Evolutionary conservation across 2,329 filamentous ascomycete species (phyloP).

Genomic region (Mariannaea elegans): DNA sequence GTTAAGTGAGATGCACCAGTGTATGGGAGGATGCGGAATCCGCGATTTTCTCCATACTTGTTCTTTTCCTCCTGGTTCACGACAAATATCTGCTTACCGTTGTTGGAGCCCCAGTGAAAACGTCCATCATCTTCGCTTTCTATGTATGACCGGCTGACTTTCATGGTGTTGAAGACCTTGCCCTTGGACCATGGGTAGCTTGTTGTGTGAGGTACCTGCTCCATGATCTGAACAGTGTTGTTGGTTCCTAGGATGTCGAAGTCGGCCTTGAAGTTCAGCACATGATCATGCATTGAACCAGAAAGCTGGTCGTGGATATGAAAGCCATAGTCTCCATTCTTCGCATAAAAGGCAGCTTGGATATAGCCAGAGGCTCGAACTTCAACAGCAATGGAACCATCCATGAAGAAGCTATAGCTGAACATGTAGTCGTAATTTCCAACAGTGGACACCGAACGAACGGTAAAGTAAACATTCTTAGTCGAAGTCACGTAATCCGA

Average conservation of each 20-base stretch:
- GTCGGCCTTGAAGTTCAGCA: slow-evolving; percentile 52
- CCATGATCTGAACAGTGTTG: slow-evolving; percentile 49
- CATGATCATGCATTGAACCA: slow-evolving; percentile 50
- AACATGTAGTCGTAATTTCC: slow-evolving; percentile 56
- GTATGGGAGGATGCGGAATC: slow-evolving; percentile 54
- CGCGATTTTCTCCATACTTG: slow-evolving; percentile 56
- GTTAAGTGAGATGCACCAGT: slow-evolving; percentile 52
- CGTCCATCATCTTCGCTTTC: slow-evolving; percentile 55
- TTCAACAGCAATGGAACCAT: slow-evolving; percentile 49
- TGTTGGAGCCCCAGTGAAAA: slow-evolving; percentile 53
- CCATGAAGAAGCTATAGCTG: slow-evolving; percentile 47
- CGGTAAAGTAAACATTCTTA: slow-evolving; percentile 16
- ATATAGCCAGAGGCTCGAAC: slow-evolving; percentile 52
- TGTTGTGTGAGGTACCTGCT: slow-evolving; percentile 48
- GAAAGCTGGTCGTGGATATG: slow-evolving; percentile 49
- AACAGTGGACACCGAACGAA: slow-evolving; percentile 37
- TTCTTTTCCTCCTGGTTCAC: slow-evolving; percentile 57
- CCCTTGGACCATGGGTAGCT: slow-evolving; percentile 22
- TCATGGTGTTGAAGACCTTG: slow-evolving; percentile 23
- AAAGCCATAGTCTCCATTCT: slow-evolving; percentile 46
- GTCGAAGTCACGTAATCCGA: slow-evolving; percentile 8
- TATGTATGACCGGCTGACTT: slow-evolving; percentile 10
- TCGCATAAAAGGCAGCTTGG: slow-evolving; percentile 48
- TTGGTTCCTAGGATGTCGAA: slow-evolving; percentile 48
- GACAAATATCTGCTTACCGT: slow-evolving; percentile 53